Evolutionary conservation across 768 basidiomycete genomes (phyloP).

Genomic region (Termitomyces sp.): DNA sequence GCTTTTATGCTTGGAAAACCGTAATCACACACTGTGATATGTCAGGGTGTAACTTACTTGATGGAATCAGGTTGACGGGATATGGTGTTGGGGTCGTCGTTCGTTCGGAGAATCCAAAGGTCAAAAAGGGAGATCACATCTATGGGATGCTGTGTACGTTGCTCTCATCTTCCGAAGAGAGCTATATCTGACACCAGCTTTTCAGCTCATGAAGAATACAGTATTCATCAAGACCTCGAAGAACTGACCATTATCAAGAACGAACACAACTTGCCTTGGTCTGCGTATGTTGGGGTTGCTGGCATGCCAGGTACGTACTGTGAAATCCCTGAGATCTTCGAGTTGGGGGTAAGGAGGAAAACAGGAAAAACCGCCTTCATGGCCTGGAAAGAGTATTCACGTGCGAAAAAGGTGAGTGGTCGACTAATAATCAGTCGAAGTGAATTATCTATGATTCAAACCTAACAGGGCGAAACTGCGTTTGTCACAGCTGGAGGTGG

Average conservation of each 20-base stretch:
- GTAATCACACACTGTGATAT: conserved; percentile 10
- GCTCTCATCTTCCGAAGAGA: no score
- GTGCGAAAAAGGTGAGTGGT: conserved; percentile 24
- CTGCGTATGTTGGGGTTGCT: conserved; percentile 41
- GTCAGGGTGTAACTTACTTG: neutral
- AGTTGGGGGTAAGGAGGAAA: neutral
- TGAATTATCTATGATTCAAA: no score
- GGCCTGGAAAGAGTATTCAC: conserved; percentile 36
- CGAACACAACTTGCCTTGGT: conserved; percentile 43
- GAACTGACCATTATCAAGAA: conserved; percentile 30
- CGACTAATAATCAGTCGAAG: no score
- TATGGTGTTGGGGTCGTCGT: conserved; percentile 18
- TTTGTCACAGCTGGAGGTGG: conserved; percentile 35
- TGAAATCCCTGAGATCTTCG: neutral
- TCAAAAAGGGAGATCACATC: conserved; percentile 28
- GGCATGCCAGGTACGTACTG: conserved; percentile 52
- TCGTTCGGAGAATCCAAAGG: conserved; percentile 14
- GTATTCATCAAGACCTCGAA: conserved; percentile 19
- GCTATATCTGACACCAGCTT: no score
- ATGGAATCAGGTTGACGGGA: conserved; percentile 11
- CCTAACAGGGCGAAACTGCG: conserved; percentile 27
- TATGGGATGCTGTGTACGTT: conserved; percentile 21
- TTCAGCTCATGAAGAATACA: conserved; percentile 41
- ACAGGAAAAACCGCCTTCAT: conserved; percentile 31
- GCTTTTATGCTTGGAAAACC: conserved; percentile 19